phyloP scores from a whole-genome alignment of 164 flowering plant species.

The Berberis vulgaris region DNA sequence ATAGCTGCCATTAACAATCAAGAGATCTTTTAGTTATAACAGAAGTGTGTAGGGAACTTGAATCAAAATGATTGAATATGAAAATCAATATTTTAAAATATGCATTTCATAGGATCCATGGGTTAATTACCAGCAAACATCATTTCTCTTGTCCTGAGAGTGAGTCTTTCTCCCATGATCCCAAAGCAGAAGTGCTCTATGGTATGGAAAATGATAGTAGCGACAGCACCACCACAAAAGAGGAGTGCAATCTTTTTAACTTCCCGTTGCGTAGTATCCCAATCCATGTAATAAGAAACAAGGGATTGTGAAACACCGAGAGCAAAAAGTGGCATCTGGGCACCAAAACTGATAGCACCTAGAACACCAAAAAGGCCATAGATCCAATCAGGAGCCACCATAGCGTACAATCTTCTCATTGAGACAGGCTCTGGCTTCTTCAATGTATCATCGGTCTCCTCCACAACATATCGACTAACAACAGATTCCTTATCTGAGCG shows the following conservation, averaged over 20 bases:
- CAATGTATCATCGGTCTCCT: conserved; percentile 22
- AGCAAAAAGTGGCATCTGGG: conserved; percentile 91
- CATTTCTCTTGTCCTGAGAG: conserved; percentile 77
- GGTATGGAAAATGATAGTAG: conserved; percentile 55
- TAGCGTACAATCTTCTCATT: conserved; percentile 55
- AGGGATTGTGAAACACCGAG: conserved; percentile 90
- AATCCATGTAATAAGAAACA: conserved; percentile 79
- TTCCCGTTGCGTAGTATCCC: conserved; percentile 70
- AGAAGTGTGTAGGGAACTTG: background rate
- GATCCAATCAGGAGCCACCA: conserved; percentile 80
- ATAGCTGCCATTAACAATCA: conserved; percentile 47
- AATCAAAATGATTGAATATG: background rate
- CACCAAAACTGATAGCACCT: conserved; percentile 62
- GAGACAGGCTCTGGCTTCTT: conserved; percentile 36
- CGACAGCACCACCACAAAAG: conserved; percentile 60
- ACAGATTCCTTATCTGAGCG: conserved; percentile 72
- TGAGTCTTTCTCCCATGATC: conserved; percentile 89
- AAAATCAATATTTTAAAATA: background rate
- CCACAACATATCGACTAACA: conserved; percentile 31
- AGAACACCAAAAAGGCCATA: conserved; percentile 60
- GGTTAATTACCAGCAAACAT: conserved; percentile 68
- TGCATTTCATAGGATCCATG: background rate
- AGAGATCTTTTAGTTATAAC: background rate
- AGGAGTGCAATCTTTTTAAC: conserved; percentile 65
- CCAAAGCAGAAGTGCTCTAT: conserved; percentile 74